phyloP scores from a whole-genome alignment of 2,329 filamentous ascomycete genomes.

The Alternaria sp. region DNA sequence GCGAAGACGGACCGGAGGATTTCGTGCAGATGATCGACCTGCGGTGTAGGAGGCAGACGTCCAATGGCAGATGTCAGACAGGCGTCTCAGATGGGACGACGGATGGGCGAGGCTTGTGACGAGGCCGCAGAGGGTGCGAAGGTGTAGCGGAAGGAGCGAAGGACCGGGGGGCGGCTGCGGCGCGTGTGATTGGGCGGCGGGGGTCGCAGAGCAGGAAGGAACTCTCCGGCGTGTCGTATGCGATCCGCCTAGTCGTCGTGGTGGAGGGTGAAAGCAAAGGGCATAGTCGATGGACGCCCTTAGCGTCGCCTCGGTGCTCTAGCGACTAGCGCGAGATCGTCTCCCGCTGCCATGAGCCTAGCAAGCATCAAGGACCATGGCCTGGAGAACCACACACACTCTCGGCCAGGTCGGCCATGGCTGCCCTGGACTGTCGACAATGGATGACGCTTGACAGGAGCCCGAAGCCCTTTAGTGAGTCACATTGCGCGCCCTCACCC shows the following conservation, averaged over 20 bases:
- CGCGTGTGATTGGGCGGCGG: constrained; percentile 37
- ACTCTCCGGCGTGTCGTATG: neutral
- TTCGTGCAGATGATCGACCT: constrained; percentile 61
- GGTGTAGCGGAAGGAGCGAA: constrained; percentile 18
- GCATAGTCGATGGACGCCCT: too few relatives aligned
- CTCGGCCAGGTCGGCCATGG: constrained; percentile 2
- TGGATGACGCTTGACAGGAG: constrained; percentile 6
- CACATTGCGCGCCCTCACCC: constrained; percentile 31
- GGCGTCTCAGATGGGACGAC: constrained; percentile 41
- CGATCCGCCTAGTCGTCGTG: neutral
- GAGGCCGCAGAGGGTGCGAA: constrained; percentile 10
- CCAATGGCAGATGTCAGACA: constrained; percentile 49
- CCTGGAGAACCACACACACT: constrained; percentile 8
- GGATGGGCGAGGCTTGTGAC: constrained; percentile 49
- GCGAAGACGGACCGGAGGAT: constrained; percentile 52
- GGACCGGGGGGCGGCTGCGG: constrained; percentile 25
- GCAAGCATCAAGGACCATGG: neutral
- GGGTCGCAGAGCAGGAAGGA: constrained; percentile 11
- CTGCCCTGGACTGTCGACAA: neutral
- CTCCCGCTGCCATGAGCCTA: constrained; percentile 22
- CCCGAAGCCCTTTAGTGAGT: constrained; percentile 31
- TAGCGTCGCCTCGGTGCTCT: constrained; percentile 1
- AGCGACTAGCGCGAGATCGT: constrained; percentile 24
- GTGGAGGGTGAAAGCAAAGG: constrained; percentile 5
- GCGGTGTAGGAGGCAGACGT: constrained; percentile 26